Evolutionary conservation across 306 rosid species (phyloP).

Genomic region (Vicia villosa): DNA sequence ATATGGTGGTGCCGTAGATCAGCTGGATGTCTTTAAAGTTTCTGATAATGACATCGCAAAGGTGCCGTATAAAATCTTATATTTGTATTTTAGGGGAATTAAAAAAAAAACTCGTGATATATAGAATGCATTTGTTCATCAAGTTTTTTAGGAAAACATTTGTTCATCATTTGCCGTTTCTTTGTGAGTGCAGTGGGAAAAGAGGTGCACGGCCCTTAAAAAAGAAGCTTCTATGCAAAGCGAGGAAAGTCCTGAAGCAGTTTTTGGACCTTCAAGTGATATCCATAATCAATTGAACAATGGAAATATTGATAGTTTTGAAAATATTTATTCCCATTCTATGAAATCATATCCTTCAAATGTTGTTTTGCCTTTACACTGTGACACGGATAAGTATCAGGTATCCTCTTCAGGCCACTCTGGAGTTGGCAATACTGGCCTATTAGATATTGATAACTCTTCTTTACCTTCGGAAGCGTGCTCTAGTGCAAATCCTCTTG

Average conservation of each 20-base stretch:
- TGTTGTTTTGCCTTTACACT: slow-evolving; percentile 90
- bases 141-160: background rate
- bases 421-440: slow-evolving; percentile 47
- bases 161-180: slow-evolving; percentile 32
- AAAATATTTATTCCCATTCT: slow-evolving; percentile 57
- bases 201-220: slow-evolving; percentile 54
- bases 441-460: slow-evolving; percentile 33
- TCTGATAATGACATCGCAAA: slow-evolving; percentile 58
- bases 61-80: slow-evolving; percentile 45
- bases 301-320: slow-evolving; percentile 73
- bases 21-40: slow-evolving; percentile 57
- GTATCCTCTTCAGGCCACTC: slow-evolving; percentile 62
- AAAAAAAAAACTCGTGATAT: background rate
- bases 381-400: slow-evolving; percentile 90
- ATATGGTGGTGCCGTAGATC: slow-evolving; percentile 59
- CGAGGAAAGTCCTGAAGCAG: slow-evolving; percentile 41
- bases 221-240: slow-evolving; percentile 44
- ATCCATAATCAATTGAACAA: slow-evolving; percentile 76
- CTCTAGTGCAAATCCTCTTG: slow-evolving; percentile 42
- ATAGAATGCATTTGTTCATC: slow-evolving; percentile 28
- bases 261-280: slow-evolving; percentile 67
- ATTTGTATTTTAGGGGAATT: background rate
- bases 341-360: slow-evolving; percentile 62
- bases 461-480: slow-evolving; percentile 45
- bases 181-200: slow-evolving; percentile 78